Evolutionary conservation across 2,329 filamentous ascomycete species (phyloP).

Genomic region (Ascosphaera apis): DNA sequence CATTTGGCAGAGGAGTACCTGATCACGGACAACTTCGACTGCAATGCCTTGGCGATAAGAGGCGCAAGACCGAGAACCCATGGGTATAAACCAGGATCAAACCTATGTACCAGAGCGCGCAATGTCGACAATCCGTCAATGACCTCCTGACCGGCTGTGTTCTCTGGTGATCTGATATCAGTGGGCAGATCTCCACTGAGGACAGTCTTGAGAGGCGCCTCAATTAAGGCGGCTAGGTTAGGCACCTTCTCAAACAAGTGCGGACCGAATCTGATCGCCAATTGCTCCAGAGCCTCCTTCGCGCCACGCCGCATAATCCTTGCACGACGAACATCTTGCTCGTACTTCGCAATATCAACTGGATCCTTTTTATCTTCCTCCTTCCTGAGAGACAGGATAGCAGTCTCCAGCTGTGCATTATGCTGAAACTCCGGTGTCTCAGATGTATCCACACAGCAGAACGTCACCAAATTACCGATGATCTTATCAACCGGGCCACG

Average conservation of each 20-base stretch:
- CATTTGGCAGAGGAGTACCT: conserved; percentile 95
- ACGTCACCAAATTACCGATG: conserved; percentile 85
- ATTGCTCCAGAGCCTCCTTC: conserved; percentile 77
- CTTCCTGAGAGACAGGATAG: conserved; percentile 82
- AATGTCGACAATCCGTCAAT: conserved; percentile 87
- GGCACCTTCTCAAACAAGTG: conserved; percentile 64
- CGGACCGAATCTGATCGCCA: conserved; percentile 57
- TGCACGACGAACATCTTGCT: conserved; percentile 68
- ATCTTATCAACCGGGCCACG: conserved; percentile 83
- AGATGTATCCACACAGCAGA: conserved; percentile 90
- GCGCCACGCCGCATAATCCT: conserved; percentile 78
- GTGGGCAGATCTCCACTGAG: conserved; percentile 50
- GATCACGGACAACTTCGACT: conserved; percentile 74
- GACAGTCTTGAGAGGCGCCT: conserved; percentile 51
- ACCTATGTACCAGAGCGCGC: conserved; percentile 69
- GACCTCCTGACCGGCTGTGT: conserved; percentile 66
- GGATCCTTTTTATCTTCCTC: conserved; percentile 92
- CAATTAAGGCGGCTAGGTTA: conserved; percentile 58
- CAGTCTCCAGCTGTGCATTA: conserved; percentile 53
- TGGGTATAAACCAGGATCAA: conserved; percentile 48
- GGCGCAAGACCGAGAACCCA: conserved; percentile 72
- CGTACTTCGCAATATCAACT: conserved; percentile 72
- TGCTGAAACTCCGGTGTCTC: conserved; percentile 89
- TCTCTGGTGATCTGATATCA: conserved; percentile 50
- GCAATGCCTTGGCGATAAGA: conserved; percentile 64